Conservation (phyloP, 2,329 filamentous ascomycete species). For the Chaetomium strumarium region DNA sequence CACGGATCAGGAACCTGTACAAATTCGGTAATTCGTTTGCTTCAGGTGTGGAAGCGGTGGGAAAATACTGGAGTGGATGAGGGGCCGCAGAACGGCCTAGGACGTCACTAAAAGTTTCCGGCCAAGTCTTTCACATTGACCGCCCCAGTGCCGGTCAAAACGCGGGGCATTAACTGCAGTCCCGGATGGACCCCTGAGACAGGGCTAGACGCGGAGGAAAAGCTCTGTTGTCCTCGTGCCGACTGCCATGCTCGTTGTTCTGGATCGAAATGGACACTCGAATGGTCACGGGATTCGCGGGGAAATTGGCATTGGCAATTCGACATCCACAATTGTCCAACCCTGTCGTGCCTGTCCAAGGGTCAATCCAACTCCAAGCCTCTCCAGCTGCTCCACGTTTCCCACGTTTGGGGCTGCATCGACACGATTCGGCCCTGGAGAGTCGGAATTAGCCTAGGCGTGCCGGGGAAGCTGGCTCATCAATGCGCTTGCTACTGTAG, state of each 20-base stretch:
- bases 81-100: neutral
- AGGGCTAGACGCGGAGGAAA: constrained; percentile 9
- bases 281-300: constrained; percentile 19
- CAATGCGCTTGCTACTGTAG: too few species aligned
- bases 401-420: constrained; percentile 12
- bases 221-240: constrained; percentile 25
- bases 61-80: neutral
- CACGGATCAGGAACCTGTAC: constrained; percentile 18
- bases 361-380: constrained; percentile 8
- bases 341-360: constrained; percentile 24
- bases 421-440: constrained; percentile 9
- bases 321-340: constrained; percentile 9
- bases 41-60: constrained; percentile 2
- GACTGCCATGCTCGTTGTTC: constrained; percentile 3
- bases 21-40: constrained; percentile 10
- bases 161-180: neutral
- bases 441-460: neutral
- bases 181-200: constrained; percentile 5
- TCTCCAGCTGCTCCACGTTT: neutral
- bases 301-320: constrained; percentile 14
- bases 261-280: neutral
- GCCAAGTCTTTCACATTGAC: constrained; percentile 12
- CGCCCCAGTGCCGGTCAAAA: constrained; percentile 16
- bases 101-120: neutral
- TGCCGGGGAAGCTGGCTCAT: too few species aligned